A percentile compares a stretch with the other conserved stretches of the same genome.
Evolutionary conservation across 371 early-diverging fungal genomes (phyloP).

Genomic region (Fennellomyces sp.): DNA sequence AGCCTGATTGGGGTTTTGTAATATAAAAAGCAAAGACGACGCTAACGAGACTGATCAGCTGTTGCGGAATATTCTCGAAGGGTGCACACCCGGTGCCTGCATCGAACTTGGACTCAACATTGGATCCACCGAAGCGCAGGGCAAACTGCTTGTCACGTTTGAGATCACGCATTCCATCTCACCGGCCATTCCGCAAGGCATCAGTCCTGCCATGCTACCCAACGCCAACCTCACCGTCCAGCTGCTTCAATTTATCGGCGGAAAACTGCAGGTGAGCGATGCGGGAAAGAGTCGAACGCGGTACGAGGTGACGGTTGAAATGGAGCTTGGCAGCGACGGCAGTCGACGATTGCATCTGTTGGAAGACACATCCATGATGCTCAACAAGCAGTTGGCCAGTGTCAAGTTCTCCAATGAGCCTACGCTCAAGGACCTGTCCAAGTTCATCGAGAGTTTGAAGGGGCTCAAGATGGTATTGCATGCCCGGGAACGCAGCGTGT

Average conservation of each 20-base stretch:
- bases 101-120: constrained; percentile 61
- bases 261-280: constrained; percentile 38
- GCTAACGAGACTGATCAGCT: constrained; percentile 37
- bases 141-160: constrained; percentile 43
- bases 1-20: constrained; percentile 10
- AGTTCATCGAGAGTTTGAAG: constrained; percentile 51
- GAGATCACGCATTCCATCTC: constrained; percentile 54
- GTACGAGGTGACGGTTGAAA: constrained; percentile 40
- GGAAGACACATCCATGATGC: constrained; percentile 8
- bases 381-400: constrained; percentile 27
- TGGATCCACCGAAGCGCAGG: constrained; percentile 17
- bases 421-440: constrained; percentile 48
- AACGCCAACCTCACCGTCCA: constrained; percentile 58
- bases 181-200: constrained; percentile 31
- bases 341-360: constrained; percentile 13
- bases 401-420: constrained; percentile 56
- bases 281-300: constrained; percentile 39
- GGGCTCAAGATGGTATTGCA: constrained; percentile 56
- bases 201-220: constrained; percentile 30
- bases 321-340: constrained; percentile 32
- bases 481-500: constrained; percentile 57
- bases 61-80: constrained; percentile 57
- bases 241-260: constrained; percentile 52
- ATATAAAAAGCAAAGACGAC: not conserved
- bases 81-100: constrained; percentile 57